Conservation (phyloP, 768 basidiomycete genomes). For the Mycena capillaripes region DNA sequence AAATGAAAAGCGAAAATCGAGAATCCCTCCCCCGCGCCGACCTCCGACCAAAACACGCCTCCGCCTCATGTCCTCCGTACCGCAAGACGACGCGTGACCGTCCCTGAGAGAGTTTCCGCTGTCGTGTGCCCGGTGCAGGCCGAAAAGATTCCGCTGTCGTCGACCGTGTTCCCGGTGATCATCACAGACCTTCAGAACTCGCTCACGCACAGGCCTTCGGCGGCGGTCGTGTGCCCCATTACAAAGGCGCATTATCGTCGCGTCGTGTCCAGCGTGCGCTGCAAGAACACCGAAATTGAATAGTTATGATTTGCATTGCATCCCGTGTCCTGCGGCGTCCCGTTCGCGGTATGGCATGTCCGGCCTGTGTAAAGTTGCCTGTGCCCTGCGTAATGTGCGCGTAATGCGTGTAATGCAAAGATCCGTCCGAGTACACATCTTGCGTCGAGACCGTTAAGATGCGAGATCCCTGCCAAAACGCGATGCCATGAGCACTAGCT, state of each 20-base stretch:
- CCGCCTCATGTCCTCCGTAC: constrained; percentile 5
- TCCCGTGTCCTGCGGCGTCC: not conserved
- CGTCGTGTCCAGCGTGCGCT: constrained; percentile 1
- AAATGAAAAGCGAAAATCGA: not conserved
- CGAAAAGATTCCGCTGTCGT: not conserved
- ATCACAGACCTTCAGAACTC: not conserved
- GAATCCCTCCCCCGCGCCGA: not conserved
- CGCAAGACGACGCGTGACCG: not conserved
- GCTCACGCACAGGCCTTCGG: not conserved
- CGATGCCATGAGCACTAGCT: not conserved
- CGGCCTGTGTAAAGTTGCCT: not conserved
- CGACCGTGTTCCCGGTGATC: not conserved
- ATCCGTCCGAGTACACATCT: not conserved
- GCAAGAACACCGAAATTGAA: not conserved
- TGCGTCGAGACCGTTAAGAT: not conserved
- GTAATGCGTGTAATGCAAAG: not conserved
- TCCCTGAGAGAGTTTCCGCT: not conserved
- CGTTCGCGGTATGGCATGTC: not conserved
- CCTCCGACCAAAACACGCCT: not conserved
- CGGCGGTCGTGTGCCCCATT: not conserved
- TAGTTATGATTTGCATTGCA: constrained; percentile 4
- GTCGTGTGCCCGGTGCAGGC: not conserved
- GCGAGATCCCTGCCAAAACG: not conserved
- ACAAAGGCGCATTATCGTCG: not conserved
- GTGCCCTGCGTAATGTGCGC: too few relatives aligned